A percentile compares a stretch with the other conserved stretches of the same genome.
Evolutionary conservation across 2,329 filamentous ascomycete species (phyloP).

Genomic region (Cladosporium sp.): DNA sequence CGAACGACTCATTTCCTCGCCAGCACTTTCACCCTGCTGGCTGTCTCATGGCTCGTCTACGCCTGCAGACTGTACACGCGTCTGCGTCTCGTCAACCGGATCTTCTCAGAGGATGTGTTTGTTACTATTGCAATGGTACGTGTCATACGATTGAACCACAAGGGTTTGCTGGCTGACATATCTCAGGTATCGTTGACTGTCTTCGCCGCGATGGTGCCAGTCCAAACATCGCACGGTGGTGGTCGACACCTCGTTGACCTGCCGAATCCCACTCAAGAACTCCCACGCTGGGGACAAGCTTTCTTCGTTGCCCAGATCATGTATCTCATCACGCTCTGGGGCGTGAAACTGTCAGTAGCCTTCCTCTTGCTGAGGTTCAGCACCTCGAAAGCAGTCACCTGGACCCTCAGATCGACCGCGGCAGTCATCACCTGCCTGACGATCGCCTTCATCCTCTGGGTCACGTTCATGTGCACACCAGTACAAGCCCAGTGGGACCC

Average conservation of each 20-base stretch:
- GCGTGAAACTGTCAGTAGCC: neutral
- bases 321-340: neutral
- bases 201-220: slow-evolving; percentile 1
- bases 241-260: neutral
- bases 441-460: neutral
- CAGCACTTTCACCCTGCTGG: slow-evolving; percentile 1
- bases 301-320: slow-evolving; percentile 9
- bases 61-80: neutral
- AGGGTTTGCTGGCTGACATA: neutral
- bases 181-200: neutral
- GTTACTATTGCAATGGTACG: slow-evolving; percentile 1
- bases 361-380: neutral
- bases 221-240: neutral
- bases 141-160: neutral
- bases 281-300: neutral
- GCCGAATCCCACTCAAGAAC: neutral
- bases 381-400: neutral
- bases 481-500: slow-evolving; percentile 6
- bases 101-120: neutral
- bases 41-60: slow-evolving; percentile 6
- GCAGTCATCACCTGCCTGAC: neutral
- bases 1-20: neutral
- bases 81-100: neutral
- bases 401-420: neutral
- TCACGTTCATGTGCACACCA: neutral